These are phyloP conservation scores for Elymus sibiricus DNA, from an alignment of 176 grass and related monocot species.

Conservation along the genomic window DNA sequence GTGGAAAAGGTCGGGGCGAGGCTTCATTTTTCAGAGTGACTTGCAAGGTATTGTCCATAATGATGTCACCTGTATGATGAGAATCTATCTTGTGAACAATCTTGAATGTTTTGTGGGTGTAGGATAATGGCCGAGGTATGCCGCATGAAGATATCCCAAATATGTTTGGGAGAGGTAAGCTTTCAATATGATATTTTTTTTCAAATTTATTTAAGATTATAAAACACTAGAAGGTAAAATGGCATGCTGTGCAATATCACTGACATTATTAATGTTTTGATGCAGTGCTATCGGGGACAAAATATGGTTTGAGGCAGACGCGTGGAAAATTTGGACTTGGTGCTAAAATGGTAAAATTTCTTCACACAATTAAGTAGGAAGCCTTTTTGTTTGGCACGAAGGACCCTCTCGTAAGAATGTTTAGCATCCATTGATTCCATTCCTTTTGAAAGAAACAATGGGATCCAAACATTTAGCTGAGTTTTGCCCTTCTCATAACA, in stretches of 20 bases:
- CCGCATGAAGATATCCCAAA: conserved; percentile 99
- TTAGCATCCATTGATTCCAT: neutral
- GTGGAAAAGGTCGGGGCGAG: conserved; percentile 75
- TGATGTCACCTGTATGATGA: conserved; percentile 6
- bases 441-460: neutral
- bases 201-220: neutral
- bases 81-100: neutral
- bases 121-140: conserved; percentile 99
- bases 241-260: neutral
- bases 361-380: neutral
- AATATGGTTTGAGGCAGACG: conserved; percentile 99
- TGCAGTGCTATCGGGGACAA: conserved; percentile 95
- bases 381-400: neutral
- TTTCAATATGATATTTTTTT: neutral
- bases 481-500: neutral
- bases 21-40: conserved; percentile 89
- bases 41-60: conserved; percentile 71
- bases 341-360: conserved; percentile 82
- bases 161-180: conserved; percentile 94
- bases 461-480: neutral
- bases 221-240: neutral
- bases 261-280: conserved; percentile 31
- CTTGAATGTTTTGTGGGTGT: neutral
- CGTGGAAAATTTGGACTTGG: conserved; percentile 99
- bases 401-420: neutral